phyloP scores from a whole-genome alignment of 1,284 basidiomycete genomes.

The Athelia psychrophila region DNA sequence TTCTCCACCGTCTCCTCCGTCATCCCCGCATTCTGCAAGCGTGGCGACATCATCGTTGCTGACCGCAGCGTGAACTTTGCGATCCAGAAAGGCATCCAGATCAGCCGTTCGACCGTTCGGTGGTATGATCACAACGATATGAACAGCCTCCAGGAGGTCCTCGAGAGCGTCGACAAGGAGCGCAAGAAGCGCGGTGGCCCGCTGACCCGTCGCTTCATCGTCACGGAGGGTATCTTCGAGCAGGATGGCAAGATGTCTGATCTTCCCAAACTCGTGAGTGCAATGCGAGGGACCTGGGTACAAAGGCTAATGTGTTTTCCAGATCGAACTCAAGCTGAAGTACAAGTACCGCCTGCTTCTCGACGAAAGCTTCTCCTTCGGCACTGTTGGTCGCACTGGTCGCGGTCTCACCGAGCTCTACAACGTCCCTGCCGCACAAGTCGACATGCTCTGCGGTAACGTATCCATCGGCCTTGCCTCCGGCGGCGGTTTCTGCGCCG shows the following conservation, averaged over 20 bases:
- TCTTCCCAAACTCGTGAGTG: slow-evolving; percentile 84
- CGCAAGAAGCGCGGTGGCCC: slow-evolving; percentile 79
- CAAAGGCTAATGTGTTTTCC: slow-evolving; percentile 1
- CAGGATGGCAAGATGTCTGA: slow-evolving; percentile 91
- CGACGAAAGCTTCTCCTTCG: slow-evolving; percentile 94
- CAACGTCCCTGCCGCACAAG: slow-evolving; percentile 75
- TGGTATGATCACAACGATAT: slow-evolving; percentile 98
- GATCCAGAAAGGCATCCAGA: slow-evolving; percentile 97
- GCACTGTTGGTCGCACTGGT: slow-evolving; percentile 89
- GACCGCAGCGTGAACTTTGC: slow-evolving; percentile 94
- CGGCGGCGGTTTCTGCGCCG: slow-evolving; percentile 94
- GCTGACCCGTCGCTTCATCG: slow-evolving; percentile 91
- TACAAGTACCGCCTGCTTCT: slow-evolving; percentile 96
- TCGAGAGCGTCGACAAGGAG: slow-evolving; percentile 85
- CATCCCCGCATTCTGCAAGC: slow-evolving; percentile 97
- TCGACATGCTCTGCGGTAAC: slow-evolving; percentile 85
- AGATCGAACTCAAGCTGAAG: slow-evolving; percentile 93
- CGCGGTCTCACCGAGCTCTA: slow-evolving; percentile 94
- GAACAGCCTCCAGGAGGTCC: slow-evolving; percentile 85
- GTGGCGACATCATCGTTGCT: slow-evolving; percentile 97
- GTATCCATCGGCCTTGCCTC: slow-evolving; percentile 85
- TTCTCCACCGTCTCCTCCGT: slow-evolving; percentile 93
- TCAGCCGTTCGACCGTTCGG: slow-evolving; percentile 88
- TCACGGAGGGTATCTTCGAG: slow-evolving; percentile 97
- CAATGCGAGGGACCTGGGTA: neutral